A percentile compares a stretch with the other conserved stretches of the same genome.
phyloP scores from a whole-genome alignment of 495 filamentous ascomycete species.

The Daldinia concentrica region DNA sequence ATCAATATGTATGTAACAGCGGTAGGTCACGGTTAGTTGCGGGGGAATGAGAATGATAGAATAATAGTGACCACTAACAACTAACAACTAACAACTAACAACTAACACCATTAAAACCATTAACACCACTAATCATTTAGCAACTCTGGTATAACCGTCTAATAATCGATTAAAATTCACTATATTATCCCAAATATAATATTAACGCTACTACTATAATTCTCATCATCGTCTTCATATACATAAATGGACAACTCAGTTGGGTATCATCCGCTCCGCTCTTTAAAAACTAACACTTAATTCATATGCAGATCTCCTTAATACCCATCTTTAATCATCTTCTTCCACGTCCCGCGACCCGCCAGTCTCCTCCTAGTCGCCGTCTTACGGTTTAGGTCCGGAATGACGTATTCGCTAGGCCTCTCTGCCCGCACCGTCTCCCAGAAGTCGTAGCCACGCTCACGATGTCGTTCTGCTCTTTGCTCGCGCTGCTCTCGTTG shows the following conservation, averaged over 20 bases:
- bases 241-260: background rate
- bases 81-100: no score
- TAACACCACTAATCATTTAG: background rate
- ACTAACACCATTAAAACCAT: background rate
- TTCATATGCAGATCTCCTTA: background rate
- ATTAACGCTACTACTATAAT: background rate
- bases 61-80: background rate
- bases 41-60: background rate
- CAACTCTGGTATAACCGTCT: background rate
- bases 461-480: conserved; percentile 41
- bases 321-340: conserved; percentile 25
- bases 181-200: background rate
- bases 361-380: conserved; percentile 23
- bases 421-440: conserved; percentile 50
- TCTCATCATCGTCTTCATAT: background rate
- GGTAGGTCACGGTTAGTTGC: background rate
- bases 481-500: conserved; percentile 40
- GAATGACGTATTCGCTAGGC: conserved; percentile 50
- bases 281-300: conserved; percentile 5
- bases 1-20: background rate
- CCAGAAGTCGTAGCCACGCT: conserved; percentile 58
- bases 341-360: conserved; percentile 30
- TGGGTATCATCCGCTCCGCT: conserved; percentile 11
- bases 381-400: conserved; percentile 52
- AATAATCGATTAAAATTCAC: background rate